Base-by-base conservation (phyloP, 192 early-diverging fungal genomes). In the Rhizophagus clarus region DNA sequence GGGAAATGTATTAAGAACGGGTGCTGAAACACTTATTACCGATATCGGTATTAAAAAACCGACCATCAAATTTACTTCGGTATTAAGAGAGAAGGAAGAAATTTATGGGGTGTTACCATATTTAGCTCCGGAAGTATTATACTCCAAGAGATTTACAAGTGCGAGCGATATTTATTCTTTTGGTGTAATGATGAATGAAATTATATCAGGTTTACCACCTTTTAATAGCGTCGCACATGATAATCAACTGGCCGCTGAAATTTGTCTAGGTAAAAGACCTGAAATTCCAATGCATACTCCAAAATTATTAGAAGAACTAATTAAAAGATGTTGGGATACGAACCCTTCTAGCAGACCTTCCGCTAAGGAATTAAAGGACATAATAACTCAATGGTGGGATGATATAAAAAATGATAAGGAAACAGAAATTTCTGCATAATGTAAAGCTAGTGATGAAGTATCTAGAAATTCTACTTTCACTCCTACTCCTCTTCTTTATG, bases 41-140 rank as follows among this genome's bases (percentile, higher is more conserved):
- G 63, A 66, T 29, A 15, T 66, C 1, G 63, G 32, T 70, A 42
- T 70, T n/a, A n/a, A 31, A 42, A n/a, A n/a, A 70, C 32, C 37
- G 12, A 37, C 22, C 0, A 37, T 42, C 15, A 40, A 40, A 40
- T 22, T 56, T 20, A 70, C 22, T 40, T 20, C 17, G n/a, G 6
- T 70, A 42, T n/a, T n/a, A 9, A 70, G 37, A 24, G 32, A 72
- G 3, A 72, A 47, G 10, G 70, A 15, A 72, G 51, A 28, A 49
- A 72, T 76, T 31, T 63, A 51, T 63, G 74, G 74, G 3, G 74
- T 76, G 3, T 34, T 76, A 4, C 74, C 74, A 4, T 76, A 76
- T 37, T 17, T 76, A 37, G 74, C 74, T 15, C 74, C 74, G 1
- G 74, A 76, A 76, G 60, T 76, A 8, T 42, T 76, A 40, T 26